These are phyloP conservation scores for Penicillium sp. DNA, from an alignment of 2,329 filamentous ascomycete species.

Conservation along the genomic window DNA sequence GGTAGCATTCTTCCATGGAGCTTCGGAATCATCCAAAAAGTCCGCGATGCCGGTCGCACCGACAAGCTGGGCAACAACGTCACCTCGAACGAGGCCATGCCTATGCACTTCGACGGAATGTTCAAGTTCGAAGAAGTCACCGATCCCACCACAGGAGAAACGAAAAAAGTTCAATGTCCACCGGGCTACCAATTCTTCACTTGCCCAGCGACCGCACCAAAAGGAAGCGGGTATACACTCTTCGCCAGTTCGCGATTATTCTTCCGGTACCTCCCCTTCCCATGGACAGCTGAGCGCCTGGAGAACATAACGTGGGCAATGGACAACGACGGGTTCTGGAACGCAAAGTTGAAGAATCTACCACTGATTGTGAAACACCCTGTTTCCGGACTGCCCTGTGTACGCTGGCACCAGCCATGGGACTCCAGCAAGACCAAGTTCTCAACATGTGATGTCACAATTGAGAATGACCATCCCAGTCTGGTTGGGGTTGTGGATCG, in stretches of 20 bases:
- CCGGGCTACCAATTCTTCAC: conserved; percentile 57
- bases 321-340: conserved; percentile 49
- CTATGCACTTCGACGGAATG: conserved; percentile 58
- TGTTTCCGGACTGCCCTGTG: conserved; percentile 46
- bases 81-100: conserved; percentile 55
- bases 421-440: conserved; percentile 53
- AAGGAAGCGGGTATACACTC: conserved; percentile 54
- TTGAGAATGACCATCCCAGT: conserved; percentile 43
- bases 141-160: conserved; percentile 39
- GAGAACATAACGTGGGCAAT: conserved; percentile 45
- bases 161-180: conserved; percentile 43
- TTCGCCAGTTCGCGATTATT: conserved; percentile 54
- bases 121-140: conserved; percentile 52
- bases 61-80: conserved; percentile 53
- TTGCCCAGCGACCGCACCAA: conserved; percentile 42
- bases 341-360: conserved; percentile 44
- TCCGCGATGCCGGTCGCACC: conserved; percentile 50
- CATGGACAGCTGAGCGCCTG: conserved; percentile 25
- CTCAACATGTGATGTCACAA: conserved; percentile 45
- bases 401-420: conserved; percentile 58
- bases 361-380: conserved; percentile 50
- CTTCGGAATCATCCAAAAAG: conserved; percentile 52
- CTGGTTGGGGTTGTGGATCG: conserved; percentile 42
- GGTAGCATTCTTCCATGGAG: conserved; percentile 53
- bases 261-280: conserved; percentile 47